Conservation (phyloP, 768 basidiomycete species). For the button mushroom (Agaricus bisporus) region DNA sequence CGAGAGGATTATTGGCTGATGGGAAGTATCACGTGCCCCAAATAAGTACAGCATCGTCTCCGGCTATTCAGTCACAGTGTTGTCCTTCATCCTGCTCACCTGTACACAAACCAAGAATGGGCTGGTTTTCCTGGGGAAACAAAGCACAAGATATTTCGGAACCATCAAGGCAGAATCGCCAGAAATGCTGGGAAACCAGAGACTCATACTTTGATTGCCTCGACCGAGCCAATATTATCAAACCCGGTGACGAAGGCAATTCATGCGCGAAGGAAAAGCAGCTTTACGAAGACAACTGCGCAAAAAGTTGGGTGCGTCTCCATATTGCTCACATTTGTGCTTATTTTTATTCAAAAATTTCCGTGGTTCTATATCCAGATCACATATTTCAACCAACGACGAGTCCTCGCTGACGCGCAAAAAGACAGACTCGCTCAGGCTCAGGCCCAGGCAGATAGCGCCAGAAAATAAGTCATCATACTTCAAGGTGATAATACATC, state of each 20-base stretch:
- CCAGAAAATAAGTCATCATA: constrained; percentile 19
- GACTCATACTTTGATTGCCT: constrained; percentile 86
- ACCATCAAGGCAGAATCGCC: constrained; percentile 56
- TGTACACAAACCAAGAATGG: constrained; percentile 23
- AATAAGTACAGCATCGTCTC: background rate
- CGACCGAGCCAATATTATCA: constrained; percentile 59
- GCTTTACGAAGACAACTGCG: constrained; percentile 68
- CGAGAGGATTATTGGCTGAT: background rate
- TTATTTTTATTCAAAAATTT: background rate
- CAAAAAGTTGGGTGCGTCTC: constrained; percentile 80
- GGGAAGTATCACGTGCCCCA: constrained; percentile 2
- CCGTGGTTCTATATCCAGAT: constrained; percentile 44
- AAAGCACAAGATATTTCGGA: constrained; percentile 20
- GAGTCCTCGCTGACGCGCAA: constrained; percentile 76
- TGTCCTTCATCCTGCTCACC: background rate
- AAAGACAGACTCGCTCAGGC: constrained; percentile 58
- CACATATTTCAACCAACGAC: constrained; percentile 90
- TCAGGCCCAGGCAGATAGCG: constrained; percentile 27
- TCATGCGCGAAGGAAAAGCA: constrained; percentile 53
- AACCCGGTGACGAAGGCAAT: constrained; percentile 64
- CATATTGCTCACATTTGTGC: background rate
- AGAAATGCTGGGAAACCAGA: constrained; percentile 80
- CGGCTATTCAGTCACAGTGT: background rate
- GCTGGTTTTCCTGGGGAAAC: constrained; percentile 33
- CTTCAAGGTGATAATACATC: background rate